Percentiles rank a stretch among this genome's conserved stretches.
These are phyloP conservation scores for Torrubiellomyces zombiae DNA, from an alignment of 2,329 filamentous ascomycete species.

Conservation along the genomic window DNA sequence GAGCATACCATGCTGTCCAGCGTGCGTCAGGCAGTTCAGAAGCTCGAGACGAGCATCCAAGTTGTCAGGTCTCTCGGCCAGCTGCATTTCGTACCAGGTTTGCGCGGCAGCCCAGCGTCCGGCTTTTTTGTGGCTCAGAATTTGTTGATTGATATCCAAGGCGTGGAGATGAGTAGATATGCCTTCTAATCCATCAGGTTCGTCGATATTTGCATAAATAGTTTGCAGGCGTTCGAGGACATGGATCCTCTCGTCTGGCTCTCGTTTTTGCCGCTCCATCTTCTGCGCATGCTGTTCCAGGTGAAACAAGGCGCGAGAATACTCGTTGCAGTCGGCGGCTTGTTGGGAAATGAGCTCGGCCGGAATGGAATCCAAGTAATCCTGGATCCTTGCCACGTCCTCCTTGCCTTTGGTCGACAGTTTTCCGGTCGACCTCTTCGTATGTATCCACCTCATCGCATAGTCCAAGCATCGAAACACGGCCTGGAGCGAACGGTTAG, in stretches of 20 bases:
- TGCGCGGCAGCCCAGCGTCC: slow-evolving; percentile 89
- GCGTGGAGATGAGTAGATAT: slow-evolving; percentile 77
- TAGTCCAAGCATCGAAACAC: slow-evolving; percentile 88
- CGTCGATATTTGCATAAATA: slow-evolving; percentile 94
- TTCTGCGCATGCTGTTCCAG: slow-evolving; percentile 74
- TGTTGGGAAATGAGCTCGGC: slow-evolving; percentile 58
- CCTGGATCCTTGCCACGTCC: slow-evolving; percentile 31
- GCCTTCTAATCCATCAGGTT: slow-evolving; percentile 90
- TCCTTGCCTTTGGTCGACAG: slow-evolving; percentile 25
- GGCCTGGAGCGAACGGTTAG: slow-evolving; percentile 33
- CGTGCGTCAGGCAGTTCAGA: slow-evolving; percentile 77
- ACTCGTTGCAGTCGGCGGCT: slow-evolving; percentile 87
- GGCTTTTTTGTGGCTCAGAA: slow-evolving; percentile 81
- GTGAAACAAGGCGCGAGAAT: slow-evolving; percentile 80
- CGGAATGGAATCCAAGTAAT: slow-evolving; percentile 46
- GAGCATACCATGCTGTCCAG: slow-evolving; percentile 71
- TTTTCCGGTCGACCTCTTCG: slow-evolving; percentile 31
- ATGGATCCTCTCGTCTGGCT: slow-evolving; percentile 38
- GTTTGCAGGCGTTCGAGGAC: slow-evolving; percentile 69
- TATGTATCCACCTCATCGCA: slow-evolving; percentile 74
- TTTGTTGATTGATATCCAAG: slow-evolving; percentile 84
- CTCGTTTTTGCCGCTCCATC: slow-evolving; percentile 25
- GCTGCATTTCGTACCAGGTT: slow-evolving; percentile 89
- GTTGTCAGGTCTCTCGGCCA: slow-evolving; percentile 65
- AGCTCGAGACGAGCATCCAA: slow-evolving; percentile 66